Conservation (phyloP, 2,329 filamentous ascomycete species). For the Fusarium chlamydosporum region DNA sequence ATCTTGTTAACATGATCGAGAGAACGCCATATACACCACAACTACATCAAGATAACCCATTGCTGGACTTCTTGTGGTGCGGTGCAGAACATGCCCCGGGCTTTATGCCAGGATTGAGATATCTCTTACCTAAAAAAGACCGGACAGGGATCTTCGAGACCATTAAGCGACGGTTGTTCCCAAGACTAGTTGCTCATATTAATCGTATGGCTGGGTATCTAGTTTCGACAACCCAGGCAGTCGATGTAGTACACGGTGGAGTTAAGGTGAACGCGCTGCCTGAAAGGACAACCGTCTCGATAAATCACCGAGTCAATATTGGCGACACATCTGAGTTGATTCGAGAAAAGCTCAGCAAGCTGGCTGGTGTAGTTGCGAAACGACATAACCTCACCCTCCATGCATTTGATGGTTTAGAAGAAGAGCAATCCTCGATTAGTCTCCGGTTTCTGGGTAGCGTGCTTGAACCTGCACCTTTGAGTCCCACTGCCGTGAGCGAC, state of each 20-base stretch:
- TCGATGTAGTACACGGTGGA: not conserved
- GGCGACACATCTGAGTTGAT: not conserved
- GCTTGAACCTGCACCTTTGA: not conserved
- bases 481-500: not conserved
- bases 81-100: not conserved
- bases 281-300: not conserved
- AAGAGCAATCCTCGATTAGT: not conserved
- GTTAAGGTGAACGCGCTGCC: not conserved
- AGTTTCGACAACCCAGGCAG: not conserved
- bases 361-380: not conserved
- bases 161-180: not conserved
- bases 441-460: not conserved
- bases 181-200: not conserved
- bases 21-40: not conserved
- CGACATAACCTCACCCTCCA: not conserved
- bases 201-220: not conserved
- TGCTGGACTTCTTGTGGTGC: not conserved
- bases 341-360: not conserved
- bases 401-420: not conserved
- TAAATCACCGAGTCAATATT: not conserved
- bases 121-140: not conserved
- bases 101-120: not conserved
- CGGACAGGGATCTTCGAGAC: accelerated
- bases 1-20: not conserved
- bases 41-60: not conserved